Evolutionary conservation across 1,284 basidiomycete genomes (phyloP), one percentile per base, ranked within the genome.

Genomic region (Tilletia caries): DNA sequence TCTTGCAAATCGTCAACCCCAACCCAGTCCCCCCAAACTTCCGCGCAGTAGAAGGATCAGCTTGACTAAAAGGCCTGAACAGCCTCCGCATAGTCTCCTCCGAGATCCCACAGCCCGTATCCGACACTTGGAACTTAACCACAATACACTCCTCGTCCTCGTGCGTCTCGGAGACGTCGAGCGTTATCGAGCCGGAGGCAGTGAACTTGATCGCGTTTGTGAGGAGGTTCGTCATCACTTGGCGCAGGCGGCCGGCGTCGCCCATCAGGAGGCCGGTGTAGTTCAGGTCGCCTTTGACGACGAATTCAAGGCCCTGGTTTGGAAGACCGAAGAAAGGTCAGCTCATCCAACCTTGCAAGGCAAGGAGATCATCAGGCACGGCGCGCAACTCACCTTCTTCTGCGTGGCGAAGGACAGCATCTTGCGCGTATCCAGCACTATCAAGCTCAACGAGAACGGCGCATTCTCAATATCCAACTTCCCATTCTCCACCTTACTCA

Each of bases 201-300:
- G 83, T 83, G 70, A 85, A 84, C 65, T 84, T 84, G 78, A 84
- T 79, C n/a, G 83, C 83, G 71, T 85, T 85, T 44, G 82, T 82
- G 44, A 85, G 67, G 37, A 84, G 73, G 76, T 85, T 85, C 68
- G 82, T 78, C 44, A 85, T 66, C 23, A 84, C 82, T 68, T 84
- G 83, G n/a, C 70, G 71, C 27, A 79, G 65, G 27, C 80, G 70
- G 27, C 78, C 77, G 2, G 76, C 75, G 71, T 82, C 80, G 3
- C 80, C 80, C 6, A 75, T 71, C 18, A 82, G 70, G 68, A 75
- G 71, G 2, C 78, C 79, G 27, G 76, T 77, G 65, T 75, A 79
- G 20, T 65, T 71, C 67, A 77, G 73, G 50, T 75, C 74, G 20
- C 71, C 74, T 25, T 80, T 75, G 70, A 82, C 80, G 67, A 72